Evolutionary conservation across 768 basidiomycete species (phyloP).

Genomic region (Psilocybe azurescens): DNA sequence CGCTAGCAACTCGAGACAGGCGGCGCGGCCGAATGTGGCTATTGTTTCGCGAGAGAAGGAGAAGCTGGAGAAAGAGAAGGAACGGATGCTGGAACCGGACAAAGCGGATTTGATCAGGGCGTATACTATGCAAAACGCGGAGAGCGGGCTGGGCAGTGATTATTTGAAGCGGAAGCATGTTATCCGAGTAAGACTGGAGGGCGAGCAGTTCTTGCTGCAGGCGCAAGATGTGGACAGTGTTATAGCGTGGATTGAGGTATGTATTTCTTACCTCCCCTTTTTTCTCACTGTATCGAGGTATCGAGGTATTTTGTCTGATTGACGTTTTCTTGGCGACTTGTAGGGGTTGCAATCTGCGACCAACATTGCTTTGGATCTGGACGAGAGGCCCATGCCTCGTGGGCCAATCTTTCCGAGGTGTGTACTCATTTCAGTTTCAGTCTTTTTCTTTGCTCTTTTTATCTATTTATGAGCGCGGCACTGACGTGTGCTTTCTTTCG

Average conservation of each 20-base stretch:
- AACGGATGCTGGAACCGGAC: constrained; percentile 45
- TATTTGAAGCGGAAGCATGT: constrained; percentile 95
- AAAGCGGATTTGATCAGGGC: constrained; percentile 60
- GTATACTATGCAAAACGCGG: constrained; percentile 89
- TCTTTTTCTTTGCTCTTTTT: background rate
- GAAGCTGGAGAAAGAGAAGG: constrained; percentile 21
- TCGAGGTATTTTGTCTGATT: background rate
- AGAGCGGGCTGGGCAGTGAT: constrained; percentile 94
- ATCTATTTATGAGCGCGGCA: constrained; percentile 1
- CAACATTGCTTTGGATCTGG: constrained; percentile 91
- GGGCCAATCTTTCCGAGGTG: constrained; percentile 87
- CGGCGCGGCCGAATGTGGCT: constrained; percentile 3
- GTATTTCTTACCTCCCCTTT: background rate
- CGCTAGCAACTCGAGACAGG: background rate
- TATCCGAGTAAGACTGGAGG: constrained; percentile 88
- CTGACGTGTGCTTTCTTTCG: constrained; percentile 28
- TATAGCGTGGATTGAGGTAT: constrained; percentile 96
- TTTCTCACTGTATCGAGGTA: constrained; percentile 3
- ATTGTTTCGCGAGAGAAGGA: constrained; percentile 18
- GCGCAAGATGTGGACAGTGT: constrained; percentile 83
- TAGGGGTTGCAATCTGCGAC: constrained; percentile 90
- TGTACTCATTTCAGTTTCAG: constrained; percentile 26
- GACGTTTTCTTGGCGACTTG: background rate
- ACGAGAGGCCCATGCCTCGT: constrained; percentile 90
- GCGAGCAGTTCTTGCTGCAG: constrained; percentile 96